A percentile compares a stretch with the other conserved stretches of the same genome.
Evolutionary conservation across 257 asterid genomes (phyloP).

Genomic region (Marsdenia floribunda): DNA sequence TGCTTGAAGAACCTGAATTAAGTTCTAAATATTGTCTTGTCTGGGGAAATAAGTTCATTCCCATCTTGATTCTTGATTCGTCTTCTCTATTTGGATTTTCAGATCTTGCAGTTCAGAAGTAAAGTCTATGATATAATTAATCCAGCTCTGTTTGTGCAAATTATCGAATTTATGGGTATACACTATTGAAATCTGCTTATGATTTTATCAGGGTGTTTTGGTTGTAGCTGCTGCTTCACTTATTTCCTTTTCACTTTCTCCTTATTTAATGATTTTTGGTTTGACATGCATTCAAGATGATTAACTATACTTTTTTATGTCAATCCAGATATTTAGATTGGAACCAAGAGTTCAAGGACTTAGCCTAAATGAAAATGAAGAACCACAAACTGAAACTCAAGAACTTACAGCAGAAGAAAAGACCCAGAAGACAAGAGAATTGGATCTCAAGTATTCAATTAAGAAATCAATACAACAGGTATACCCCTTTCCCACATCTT

Average conservation of each 20-base stretch:
- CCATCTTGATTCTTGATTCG: not conserved
- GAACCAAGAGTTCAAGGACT: slow-evolving; percentile 45
- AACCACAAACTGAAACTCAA: slow-evolving; percentile 27
- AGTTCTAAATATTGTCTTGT: not conserved
- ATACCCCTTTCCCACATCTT: not conserved
- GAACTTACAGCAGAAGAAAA: slow-evolving; percentile 41
- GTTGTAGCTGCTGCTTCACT: not conserved
- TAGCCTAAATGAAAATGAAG: slow-evolving; percentile 32
- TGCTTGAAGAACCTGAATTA: not conserved
- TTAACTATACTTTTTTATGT: not conserved
- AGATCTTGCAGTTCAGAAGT: not conserved
- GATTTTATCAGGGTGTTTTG: not conserved
- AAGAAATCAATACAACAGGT: slow-evolving; percentile 53
- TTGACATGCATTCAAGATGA: not conserved
- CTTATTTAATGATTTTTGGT: not conserved
- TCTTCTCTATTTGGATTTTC: not conserved
- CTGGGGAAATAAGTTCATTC: not conserved
- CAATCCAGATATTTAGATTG: slow-evolving; percentile 66
- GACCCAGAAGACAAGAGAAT: slow-evolving; percentile 18
- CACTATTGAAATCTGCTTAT: too few relatives aligned
- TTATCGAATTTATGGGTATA: not conserved
- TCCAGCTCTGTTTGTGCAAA: not conserved
- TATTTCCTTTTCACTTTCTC: not conserved
- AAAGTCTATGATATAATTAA: not conserved
- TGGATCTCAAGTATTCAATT: slow-evolving; percentile 31